Evolutionary conservation across 331 rosid species (phyloP).

Genomic region (Arachis monticola): DNA sequence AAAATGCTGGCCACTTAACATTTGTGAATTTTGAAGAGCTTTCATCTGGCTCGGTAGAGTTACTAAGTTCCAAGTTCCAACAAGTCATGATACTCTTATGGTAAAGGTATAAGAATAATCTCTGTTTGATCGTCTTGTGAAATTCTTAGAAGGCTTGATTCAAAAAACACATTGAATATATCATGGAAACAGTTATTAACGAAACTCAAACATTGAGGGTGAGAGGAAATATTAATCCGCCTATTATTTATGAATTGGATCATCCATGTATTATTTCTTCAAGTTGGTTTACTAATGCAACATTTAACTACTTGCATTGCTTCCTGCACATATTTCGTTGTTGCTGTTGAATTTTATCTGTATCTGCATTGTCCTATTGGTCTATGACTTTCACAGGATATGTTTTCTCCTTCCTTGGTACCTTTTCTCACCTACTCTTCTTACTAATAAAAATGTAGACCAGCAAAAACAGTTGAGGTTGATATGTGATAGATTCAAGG

Average conservation of each 20-base stretch:
- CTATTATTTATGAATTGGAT: not conserved
- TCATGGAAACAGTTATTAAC: conserved; percentile 15
- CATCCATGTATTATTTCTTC: conserved; percentile 11
- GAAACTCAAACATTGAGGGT: not conserved
- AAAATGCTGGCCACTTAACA: too few species aligned
- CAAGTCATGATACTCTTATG: conserved; percentile 14
- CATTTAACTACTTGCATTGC: not conserved
- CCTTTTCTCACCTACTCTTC: conserved; percentile 27
- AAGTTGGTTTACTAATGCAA: not conserved
- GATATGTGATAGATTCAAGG: conserved; percentile 79
- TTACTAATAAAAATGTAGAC: conserved; percentile 55
- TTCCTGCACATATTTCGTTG: not conserved
- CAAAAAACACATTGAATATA: conserved; percentile 3
- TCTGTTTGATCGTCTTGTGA: not conserved
- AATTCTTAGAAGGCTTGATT: conserved; percentile 16
- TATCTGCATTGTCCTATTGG: not conserved
- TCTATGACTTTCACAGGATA: not conserved
- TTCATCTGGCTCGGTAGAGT: conserved; percentile 19
- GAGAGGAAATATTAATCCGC: not conserved
- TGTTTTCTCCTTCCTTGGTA: conserved; percentile 18
- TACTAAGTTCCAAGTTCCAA: conserved; percentile 25
- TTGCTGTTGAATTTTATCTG: conserved; percentile 29
- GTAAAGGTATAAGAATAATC: conserved; percentile 10
- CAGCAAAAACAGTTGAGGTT: conserved; percentile 71
- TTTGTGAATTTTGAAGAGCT: conserved; percentile 5